Evolutionary conservation across 192 early-diverging fungal genomes (phyloP), one percentile per base, ranked within the genome.

Genomic region (Mortierella antarctica): DNA sequence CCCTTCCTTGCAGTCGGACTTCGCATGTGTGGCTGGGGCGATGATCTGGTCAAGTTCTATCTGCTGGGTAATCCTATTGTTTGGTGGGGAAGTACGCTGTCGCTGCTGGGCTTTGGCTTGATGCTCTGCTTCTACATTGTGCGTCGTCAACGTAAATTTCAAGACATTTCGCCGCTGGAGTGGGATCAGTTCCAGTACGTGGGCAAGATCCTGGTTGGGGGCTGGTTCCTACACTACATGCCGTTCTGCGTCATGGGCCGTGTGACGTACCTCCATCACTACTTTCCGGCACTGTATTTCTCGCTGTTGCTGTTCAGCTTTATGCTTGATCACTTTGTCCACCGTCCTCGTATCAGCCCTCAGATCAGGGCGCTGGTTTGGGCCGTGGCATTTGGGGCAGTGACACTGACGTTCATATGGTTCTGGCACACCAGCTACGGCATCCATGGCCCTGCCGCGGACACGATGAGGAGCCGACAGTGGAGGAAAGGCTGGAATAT

Each of bases 231-330:
- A 56, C 98, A 99, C 82, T 99, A 97, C 82, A 48, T 93, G 42
- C 97, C 97, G 18, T 98, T 98, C 87, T 97, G 83, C 71, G 89
- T 98, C 59, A 98, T 99, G 95, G 97, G 97, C 41, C 93, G 98
- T 42, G 96, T 98, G 50, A 95, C 93, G 0, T 99, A 98, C 61
- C 82, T 98, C 45, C 98, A 99, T 77, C 98, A 98, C 82, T 98
- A 98, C 78, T 97, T 98, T 85, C 96, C 97, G 2, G 95, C 96
- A 0, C 74, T 98, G 40, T 98, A 98, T 83, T 99, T 98, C 88
- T 91, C 92, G 17, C 91, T 98, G 68, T 88, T 98, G 62, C 86
- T 93, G 68, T 84, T 91, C 12, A 90, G 89, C 9, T 93, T 89
- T 73, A 41, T 95, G 20, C 56, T 95, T 18, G 96, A 99, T 72